Conservation (phyloP, 2,329 filamentous ascomycete species). For the Westerdykella ornata region DNA sequence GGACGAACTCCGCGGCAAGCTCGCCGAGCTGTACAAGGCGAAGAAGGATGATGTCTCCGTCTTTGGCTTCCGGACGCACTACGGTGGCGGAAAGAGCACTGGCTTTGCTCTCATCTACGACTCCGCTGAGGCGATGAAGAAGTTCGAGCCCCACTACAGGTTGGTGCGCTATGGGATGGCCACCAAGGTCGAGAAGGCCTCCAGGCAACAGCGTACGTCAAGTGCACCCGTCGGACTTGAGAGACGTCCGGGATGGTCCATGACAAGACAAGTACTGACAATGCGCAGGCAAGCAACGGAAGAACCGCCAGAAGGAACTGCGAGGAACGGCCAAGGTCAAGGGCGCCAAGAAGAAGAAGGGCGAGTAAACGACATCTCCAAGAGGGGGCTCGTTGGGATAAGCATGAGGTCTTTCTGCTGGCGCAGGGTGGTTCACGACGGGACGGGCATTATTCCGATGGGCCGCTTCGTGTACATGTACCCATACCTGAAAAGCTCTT, state of each 20-base stretch:
- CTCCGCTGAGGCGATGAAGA: conserved; percentile 96
- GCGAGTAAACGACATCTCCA: conserved; percentile 41
- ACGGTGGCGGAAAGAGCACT: conserved; percentile 99
- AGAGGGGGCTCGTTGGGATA: conserved; percentile 22
- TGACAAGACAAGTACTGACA: conserved; percentile 24
- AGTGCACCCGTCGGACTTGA: too few species aligned
- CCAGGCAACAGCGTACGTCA: conserved; percentile 96
- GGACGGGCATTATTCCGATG: conserved; percentile 33
- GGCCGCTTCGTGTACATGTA: conserved; percentile 33
- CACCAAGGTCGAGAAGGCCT: conserved; percentile 92
- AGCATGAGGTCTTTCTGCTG: conserved; percentile 29
- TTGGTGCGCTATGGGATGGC: conserved; percentile 89
- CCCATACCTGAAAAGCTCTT: conserved; percentile 36
- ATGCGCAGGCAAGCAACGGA: conserved; percentile 92
- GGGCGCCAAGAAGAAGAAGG: conserved; percentile 92
- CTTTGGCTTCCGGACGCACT: conserved; percentile 98
- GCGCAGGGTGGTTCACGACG: conserved; percentile 29
- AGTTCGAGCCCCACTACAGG: conserved; percentile 98
- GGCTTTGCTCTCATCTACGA: conserved; percentile 99
- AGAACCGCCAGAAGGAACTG: conserved; percentile 99
- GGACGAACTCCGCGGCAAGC: conserved; percentile 94
- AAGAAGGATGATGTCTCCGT: conserved; percentile 95
- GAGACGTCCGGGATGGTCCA: conserved; percentile 8
- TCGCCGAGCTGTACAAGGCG: conserved; percentile 94
- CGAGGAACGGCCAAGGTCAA: conserved; percentile 97